Evolutionary conservation across 306 rosid genomes (phyloP).

Genomic region (Cyclanthera cordifolia): DNA sequence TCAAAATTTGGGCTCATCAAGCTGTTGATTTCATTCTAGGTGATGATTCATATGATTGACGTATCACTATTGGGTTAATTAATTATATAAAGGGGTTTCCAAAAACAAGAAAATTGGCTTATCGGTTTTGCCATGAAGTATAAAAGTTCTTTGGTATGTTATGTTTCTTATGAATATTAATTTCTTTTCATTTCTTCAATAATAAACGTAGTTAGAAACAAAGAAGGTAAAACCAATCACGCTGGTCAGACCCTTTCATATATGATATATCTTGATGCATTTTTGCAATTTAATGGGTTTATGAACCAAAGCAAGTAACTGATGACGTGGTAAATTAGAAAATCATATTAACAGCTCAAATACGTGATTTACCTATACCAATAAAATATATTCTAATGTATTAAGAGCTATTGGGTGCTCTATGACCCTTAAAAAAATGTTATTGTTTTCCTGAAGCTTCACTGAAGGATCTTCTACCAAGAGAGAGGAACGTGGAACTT

Average conservation of each 20-base stretch:
- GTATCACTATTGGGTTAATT: background rate
- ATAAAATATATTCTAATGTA: background rate
- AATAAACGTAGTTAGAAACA: too few relatives aligned
- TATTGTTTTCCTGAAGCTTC: constrained; percentile 43
- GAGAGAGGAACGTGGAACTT: constrained; percentile 37
- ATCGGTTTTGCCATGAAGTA: too few relatives aligned
- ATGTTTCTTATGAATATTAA: too few relatives aligned
- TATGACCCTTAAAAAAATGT: background rate
- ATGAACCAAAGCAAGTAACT: background rate
- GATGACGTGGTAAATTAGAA: background rate
- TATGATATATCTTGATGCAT: background rate
- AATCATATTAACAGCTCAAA: background rate
- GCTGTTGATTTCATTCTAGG: constrained; percentile 85
- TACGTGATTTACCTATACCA: background rate
- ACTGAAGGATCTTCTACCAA: constrained; percentile 42
- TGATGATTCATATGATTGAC: constrained; percentile 15
- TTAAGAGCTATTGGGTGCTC: background rate
- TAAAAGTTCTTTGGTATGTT: too few relatives aligned
- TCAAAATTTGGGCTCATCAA: constrained; percentile 68
- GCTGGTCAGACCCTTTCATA: background rate
- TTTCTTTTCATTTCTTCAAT: too few relatives aligned
- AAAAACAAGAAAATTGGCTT: background rate
- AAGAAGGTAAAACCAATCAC: background rate
- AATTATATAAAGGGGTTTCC: background rate
- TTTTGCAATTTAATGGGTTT: background rate